A percentile compares a stretch with the other conserved stretches of the same genome.
phyloP scores from a whole-genome alignment of 495 filamentous ascomycete species.

The Cladorrhinum samala region DNA sequence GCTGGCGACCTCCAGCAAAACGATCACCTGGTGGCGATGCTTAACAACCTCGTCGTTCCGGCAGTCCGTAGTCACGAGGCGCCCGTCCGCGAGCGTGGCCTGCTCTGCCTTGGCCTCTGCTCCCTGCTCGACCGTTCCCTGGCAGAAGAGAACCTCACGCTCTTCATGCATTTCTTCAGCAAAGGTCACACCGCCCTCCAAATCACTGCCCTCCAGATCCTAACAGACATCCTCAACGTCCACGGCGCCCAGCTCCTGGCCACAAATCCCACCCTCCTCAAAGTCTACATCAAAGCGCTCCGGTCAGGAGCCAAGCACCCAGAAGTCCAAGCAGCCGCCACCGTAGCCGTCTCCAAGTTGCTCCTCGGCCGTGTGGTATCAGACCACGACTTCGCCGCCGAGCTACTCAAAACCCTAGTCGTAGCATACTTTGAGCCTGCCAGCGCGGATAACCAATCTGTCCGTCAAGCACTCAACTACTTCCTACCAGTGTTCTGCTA shows the following conservation, averaged over 20 bases:
- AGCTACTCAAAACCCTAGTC: slow-evolving; percentile 76
- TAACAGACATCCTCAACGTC: slow-evolving; percentile 87
- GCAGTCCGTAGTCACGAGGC: slow-evolving; percentile 91
- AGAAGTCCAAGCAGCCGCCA: slow-evolving; percentile 75
- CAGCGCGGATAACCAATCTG: slow-evolving; percentile 73
- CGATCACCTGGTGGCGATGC: slow-evolving; percentile 81
- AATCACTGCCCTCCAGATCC: slow-evolving; percentile 80
- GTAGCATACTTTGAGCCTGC: slow-evolving; percentile 87
- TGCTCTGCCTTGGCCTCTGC: slow-evolving; percentile 84
- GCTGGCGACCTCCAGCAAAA: slow-evolving; percentile 78
- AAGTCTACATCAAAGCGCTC: slow-evolving; percentile 71
- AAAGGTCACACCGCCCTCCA: slow-evolving; percentile 88
- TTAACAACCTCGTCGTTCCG: slow-evolving; percentile 93
- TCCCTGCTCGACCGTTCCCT: slow-evolving; percentile 85
- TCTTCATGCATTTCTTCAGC: slow-evolving; percentile 93
- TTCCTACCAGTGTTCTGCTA: slow-evolving; percentile 96
- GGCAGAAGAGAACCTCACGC: slow-evolving; percentile 84
- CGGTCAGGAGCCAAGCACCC: slow-evolving; percentile 59
- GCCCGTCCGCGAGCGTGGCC: slow-evolving; percentile 81
- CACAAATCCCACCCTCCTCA: slow-evolving; percentile 56
- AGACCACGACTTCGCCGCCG: slow-evolving; percentile 49
- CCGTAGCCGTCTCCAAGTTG: slow-evolving; percentile 76
- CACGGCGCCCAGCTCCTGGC: slow-evolving; percentile 70
- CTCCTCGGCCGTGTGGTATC: slow-evolving; percentile 66
- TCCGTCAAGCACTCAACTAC: slow-evolving; percentile 85